Evolutionary conservation across 345 rosid species (phyloP), one percentile per base, ranked within the genome.

Genomic region (Capsella bursapastoris): DNA sequence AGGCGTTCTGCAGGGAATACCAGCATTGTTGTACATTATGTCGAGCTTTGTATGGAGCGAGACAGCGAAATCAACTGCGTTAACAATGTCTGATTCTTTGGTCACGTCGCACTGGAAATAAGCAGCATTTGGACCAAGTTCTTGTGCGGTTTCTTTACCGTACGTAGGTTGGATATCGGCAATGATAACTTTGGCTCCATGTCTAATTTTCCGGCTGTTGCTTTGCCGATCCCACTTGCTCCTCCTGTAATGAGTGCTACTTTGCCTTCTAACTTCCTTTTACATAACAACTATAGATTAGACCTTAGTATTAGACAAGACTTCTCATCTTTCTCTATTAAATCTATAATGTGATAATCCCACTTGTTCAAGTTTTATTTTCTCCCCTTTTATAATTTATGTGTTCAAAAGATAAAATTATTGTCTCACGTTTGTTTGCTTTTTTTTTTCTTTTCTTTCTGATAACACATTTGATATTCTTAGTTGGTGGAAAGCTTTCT

Each of bases 181-280:
- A 43, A 93, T 79, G 64, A 91, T 69, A 25, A 93, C 98, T 76
- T 80, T 89, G 67, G 97, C 96, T 35, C 98, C 97, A 57, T 89
- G 82, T 47, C 79, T 67, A 93, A 93, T 40, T 81, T 85, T 16
- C 76, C 69, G 5, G 98, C 91, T 2, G 98, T 81, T 16, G 86
- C 96, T 81, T 85, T 88, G 27, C 98, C 98, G 32, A 93, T 86
- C 49, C 97, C 97, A 61, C 86, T 84, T 44, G 97, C 98, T 73
- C 88, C 97, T 72, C 98, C 98, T 5, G 98, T 91, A 57, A 93
- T 87, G 25, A 91, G 68, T 0, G 97, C 98, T 51, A 89, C 86
- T 79, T 91, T 93, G 16, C 91, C 96, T 57, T 93, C 89, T 70
- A 93, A 89, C 76, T 83, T 93, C 53, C 93, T 86, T 61, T 57